These are phyloP conservation scores for Nicotiana sylvestris DNA, from an alignment of 257 asterid genomes.

Conservation along the genomic window DNA sequence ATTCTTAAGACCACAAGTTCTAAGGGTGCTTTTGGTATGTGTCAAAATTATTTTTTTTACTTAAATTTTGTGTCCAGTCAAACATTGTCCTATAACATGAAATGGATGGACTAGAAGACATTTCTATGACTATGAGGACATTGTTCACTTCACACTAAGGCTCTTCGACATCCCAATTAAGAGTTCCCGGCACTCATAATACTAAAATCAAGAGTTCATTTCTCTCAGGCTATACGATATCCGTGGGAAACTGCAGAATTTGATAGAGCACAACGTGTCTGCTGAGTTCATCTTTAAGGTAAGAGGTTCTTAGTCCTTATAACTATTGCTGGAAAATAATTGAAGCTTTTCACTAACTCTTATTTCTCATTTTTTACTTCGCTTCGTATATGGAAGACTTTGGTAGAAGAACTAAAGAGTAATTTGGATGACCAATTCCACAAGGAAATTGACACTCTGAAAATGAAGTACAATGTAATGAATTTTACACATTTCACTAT, in stretches of 20 bases:
- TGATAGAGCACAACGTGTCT: constrained; percentile 72
- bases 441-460: constrained; percentile 44
- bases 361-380: neutral
- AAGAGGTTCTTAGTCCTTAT: constrained; percentile 20
- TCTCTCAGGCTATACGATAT: constrained; percentile 56
- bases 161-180: neutral
- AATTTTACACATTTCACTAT: neutral
- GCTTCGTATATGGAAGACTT: constrained; percentile 34
- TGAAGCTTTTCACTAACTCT: constrained; percentile 12
- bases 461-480: constrained; percentile 56
- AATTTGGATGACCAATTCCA: constrained; percentile 48
- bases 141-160: neutral
- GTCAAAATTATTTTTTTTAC: neutral
- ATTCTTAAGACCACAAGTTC: neutral
- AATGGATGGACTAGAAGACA: neutral
- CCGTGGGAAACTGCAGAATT: constrained; percentile 77
- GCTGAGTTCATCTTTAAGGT: constrained; percentile 73
- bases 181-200: neutral
- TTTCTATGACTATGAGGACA: neutral
- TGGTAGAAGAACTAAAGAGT: constrained; percentile 59
- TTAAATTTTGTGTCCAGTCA: neutral
- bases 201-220: constrained; percentile 11
- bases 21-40: neutral
- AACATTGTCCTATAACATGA: neutral
- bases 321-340: neutral